Base-by-base conservation (phyloP, 2,329 filamentous ascomycete species). In the Emydomyces testavorans region DNA sequence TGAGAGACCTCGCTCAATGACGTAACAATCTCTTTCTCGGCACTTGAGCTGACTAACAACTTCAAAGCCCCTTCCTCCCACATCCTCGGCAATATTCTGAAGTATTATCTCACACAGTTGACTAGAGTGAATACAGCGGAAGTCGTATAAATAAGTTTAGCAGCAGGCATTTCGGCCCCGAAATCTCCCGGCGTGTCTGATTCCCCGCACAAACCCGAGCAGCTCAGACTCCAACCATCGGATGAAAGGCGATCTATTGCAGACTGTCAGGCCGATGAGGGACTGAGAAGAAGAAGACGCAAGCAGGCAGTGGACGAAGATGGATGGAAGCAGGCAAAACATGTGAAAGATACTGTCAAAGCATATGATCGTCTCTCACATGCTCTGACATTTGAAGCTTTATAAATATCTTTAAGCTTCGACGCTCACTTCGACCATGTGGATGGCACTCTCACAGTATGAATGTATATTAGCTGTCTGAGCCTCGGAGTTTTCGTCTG, bases 361-460 rank as follows among this genome's bases (percentile, higher is more conserved):
- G 24, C 40, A 43, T 43, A 43, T 43, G 40, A 43, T 34, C 15
- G 24, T 29, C 26, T 40, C 35, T 46, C 43, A 46, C 43, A 46
- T 46, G 43, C 43, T 46, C 32, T 37, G 21, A 15, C n/a, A 21
- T 24, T 8, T 24, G 1, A 13, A 16, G 6, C 11, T 34, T 28
- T 40, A 38, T 46, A 46, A 38, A 38, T 46, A 28, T 4, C 23
- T 31, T 32, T 10, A 24, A 31, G 24, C 43, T 36, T 35, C 24
- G 38, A 15, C 11, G 32, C 31, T 36, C 42, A 18, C 6, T 8
- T 36, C 35, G 26, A 10, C 42, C 34, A 46, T 46, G 43, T 46
- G 43, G 32, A n/a, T n/a, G n/a, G 21, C 21, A 11, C 15, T 20
- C 21, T 38, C 16, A 5, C 35, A 16, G 29, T 31, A 10, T 28